Evolutionary conservation across 805 yeast species (phyloP).

Genomic region (Kluyveromyces lactis): DNA sequence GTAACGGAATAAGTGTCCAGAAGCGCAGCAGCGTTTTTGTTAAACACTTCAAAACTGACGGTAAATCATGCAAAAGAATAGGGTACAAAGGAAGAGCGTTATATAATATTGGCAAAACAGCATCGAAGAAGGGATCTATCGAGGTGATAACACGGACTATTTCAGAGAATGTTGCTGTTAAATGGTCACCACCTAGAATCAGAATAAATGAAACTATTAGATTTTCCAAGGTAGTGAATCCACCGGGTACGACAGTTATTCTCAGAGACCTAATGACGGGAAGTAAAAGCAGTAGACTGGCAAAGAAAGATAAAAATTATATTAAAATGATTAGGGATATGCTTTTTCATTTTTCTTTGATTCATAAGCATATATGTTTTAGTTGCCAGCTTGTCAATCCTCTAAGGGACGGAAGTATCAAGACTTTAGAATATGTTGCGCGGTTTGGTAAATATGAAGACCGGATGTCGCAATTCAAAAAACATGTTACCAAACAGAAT

Average conservation of each 20-base stretch:
- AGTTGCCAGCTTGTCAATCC: background rate
- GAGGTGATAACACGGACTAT: constrained; percentile 26
- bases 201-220: constrained; percentile 21
- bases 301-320: constrained; percentile 17
- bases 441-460: background rate
- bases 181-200: constrained; percentile 28
- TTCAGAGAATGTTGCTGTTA: constrained; percentile 27
- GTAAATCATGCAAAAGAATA: constrained; percentile 21
- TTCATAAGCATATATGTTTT: constrained; percentile 27
- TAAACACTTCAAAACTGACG: too few relatives aligned
- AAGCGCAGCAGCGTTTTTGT: too few relatives aligned
- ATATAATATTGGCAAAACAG: constrained; percentile 29
- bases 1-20: constrained; percentile 28
- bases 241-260: constrained; percentile 31
- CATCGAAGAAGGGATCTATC: constrained; percentile 19
- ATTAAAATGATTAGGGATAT: constrained; percentile 20
- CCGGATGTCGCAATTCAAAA: background rate
- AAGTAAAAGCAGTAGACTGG: constrained; percentile 28
- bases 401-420: background rate
- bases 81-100: constrained; percentile 49
- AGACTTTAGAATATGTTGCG: background rate
- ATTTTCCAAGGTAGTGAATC: constrained; percentile 19
- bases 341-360: constrained; percentile 27
- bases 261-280: constrained; percentile 27
- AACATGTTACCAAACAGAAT: background rate